Conservation (phyloP, 1,284 basidiomycete species). For the Leccinum solheimii region DNA sequence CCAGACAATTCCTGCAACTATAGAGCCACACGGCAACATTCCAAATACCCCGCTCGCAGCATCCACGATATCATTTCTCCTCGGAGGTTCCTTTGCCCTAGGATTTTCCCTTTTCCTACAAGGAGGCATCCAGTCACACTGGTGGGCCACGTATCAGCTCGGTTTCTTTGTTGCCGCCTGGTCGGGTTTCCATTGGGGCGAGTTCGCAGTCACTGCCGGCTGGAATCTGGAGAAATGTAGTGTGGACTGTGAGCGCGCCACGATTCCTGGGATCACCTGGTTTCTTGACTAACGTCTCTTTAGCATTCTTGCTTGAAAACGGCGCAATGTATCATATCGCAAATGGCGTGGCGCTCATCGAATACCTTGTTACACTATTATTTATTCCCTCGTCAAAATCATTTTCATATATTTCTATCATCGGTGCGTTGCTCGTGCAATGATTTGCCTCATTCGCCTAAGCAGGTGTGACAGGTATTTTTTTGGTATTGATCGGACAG, state of each 20-base stretch:
- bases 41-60: slow-evolving; percentile 83
- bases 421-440: slow-evolving; percentile 48
- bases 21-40: slow-evolving; percentile 56
- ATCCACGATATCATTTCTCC: slow-evolving; percentile 70
- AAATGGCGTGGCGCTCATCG: slow-evolving; percentile 74
- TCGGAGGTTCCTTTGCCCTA: slow-evolving; percentile 64
- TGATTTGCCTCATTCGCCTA: neutral
- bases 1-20: slow-evolving; percentile 51
- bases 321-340: slow-evolving; percentile 85
- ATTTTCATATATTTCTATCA: slow-evolving; percentile 49
- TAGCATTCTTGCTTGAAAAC: slow-evolving; percentile 95
- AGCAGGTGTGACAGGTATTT: slow-evolving; percentile 50
- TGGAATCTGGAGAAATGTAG: slow-evolving; percentile 94
- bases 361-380: slow-evolving; percentile 77
- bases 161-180: slow-evolving; percentile 82
- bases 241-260: slow-evolving; percentile 77
- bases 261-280: neutral
- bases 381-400: slow-evolving; percentile 63
- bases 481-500: slow-evolving; percentile 73
- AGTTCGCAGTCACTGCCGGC: slow-evolving; percentile 93
- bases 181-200: slow-evolving; percentile 89
- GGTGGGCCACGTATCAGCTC: slow-evolving; percentile 76
- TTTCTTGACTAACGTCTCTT: slow-evolving; percentile 1
- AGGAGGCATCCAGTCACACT: slow-evolving; percentile 47
- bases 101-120: slow-evolving; percentile 51